Evolutionary conservation across 2,329 filamentous ascomycete genomes (phyloP), one percentile per base, ranked within the genome.

Genomic region (Aspergillus versicolor): DNA sequence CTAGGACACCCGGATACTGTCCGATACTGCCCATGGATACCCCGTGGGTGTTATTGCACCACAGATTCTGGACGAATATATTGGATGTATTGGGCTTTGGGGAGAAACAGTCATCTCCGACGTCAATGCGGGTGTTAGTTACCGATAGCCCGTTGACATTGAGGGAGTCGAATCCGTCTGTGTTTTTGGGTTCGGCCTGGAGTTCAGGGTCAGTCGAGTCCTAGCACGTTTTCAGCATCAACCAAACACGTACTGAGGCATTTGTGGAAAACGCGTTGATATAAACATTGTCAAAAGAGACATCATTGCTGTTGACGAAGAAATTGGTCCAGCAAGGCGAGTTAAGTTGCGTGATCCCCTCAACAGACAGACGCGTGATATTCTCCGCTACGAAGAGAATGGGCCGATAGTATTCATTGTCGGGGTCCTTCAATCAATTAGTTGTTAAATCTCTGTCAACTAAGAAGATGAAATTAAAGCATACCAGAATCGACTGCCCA

Each of bases 251-350:
- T 61, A 67, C 73, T 21, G 77, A 73, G 45, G 65, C 70, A 55
- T 79, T 81, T 15, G 73, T 80, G n/a, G 82, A 84, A 17, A 77
- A 73, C 0, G 82, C 81, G 12, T 83, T 82, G 51, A 83, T 82
- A 21, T 79, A 76, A 6, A 86, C 76, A 56, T 84, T 75, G 40
- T 81, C 79, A 55, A 82, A 84, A 2, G 77, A 75, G 49, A 85
- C 72, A 58, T 84, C 81, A 66, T 84, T 76, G 62, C 78, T 84
- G 32, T 80, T 79, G 13, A 86, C 82, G 37, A 87, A 74, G 62
- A 86, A 87, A 65, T 84, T 87, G 2, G 81, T 85, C 84, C 84
- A 87, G 73, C 82, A 85, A 1, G 84, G 84, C 0, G 82, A 85
- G 67, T 85, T 82, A 58, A 84, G 80, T 63, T 86, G 78, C 15